Base-by-base conservation (phyloP, 2,329 filamentous ascomycete genomes). In the Fusarium falciforme region DNA sequence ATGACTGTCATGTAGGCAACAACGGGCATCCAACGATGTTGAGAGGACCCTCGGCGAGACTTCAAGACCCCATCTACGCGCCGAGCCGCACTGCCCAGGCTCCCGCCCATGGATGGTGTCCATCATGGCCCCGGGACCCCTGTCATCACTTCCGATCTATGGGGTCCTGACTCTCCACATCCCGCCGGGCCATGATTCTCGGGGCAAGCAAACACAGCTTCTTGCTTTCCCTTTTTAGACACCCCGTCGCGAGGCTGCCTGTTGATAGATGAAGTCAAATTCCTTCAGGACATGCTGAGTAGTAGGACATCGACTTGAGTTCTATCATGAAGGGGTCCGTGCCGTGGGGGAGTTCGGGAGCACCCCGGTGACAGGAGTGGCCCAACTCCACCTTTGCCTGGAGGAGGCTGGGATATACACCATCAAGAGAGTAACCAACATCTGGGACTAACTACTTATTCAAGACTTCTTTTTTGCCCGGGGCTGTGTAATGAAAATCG, bases 11-110 rank as follows among this genome's bases (percentile, higher is more conserved):
- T 75, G 69, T 73, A 74, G 72, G 72, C 72, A 74, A 67, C 72
- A 67, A 64, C 40, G 47, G 47, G n/a, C 49, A 61, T 65, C 60
- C 55, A 68, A 69, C 61, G 33, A 61, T 68, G 44, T 71, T 57
- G 52, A 57, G n/a, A 27, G 52, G 22, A 33, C 52, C 52, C 29
- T 54, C 55, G 42, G 42, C 33, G 25, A 59, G 38, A 33, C 57
- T 61, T 44, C 14, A 36, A 44, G 64, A 72, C 72, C 55, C 71
- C 64, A 65, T 74, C 44, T 35, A 47, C 76, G 72, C 60, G 71
- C 76, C 72, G 76, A 77, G 74, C 76, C 76, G 76, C 76, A 77
- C 75, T 66, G 72, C 74, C 70, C 74, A 77, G 76, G 76, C 76
- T 78, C 63, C 76, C 71, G 67, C 73, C 64, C 75, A 76, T 72